phyloP scores from a whole-genome alignment of 352 stramenopile species.

The Phytophthora cryptogea region DNA sequence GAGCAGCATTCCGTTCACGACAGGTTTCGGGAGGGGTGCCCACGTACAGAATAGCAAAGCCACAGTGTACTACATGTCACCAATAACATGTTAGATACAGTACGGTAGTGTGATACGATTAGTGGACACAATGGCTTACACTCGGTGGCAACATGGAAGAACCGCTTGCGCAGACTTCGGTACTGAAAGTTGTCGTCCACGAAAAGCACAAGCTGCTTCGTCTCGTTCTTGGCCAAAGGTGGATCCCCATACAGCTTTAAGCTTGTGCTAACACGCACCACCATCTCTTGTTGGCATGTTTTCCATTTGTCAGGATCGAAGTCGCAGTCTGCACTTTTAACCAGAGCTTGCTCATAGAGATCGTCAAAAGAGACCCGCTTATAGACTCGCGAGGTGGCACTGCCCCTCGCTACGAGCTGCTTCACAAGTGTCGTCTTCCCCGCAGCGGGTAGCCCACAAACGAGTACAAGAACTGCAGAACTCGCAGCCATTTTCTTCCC shows the following conservation, averaged over 20 bases:
- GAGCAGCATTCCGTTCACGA: conserved; percentile 43
- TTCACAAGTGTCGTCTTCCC: conserved; percentile 72
- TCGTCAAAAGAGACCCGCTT: conserved; percentile 68
- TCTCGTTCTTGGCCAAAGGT: not conserved
- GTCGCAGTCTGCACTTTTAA: not conserved
- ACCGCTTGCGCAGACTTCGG: conserved; percentile 71
- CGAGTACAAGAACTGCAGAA: conserved; percentile 43
- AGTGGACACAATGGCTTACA: conserved; percentile 28
- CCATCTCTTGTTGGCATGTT: conserved; percentile 53
- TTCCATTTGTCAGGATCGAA: conserved; percentile 69
- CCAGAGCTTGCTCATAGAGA: conserved; percentile 36
- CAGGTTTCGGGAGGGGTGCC: conserved; percentile 38
- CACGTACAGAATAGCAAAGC: conserved; percentile 53
- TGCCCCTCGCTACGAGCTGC: conserved; percentile 17
- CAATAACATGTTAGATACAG: conserved; percentile 24
- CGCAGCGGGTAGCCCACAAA: conserved; percentile 69
- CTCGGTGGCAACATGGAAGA: conserved; percentile 55
- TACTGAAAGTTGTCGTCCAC: conserved; percentile 79
- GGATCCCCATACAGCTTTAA: conserved; percentile 15
- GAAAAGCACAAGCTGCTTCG: conserved; percentile 46
- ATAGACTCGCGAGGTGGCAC: conserved; percentile 10
- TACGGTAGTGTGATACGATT: not conserved
- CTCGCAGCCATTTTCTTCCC: conserved; percentile 21
- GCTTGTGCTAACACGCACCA: conserved; percentile 19
- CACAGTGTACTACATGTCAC: conserved; percentile 37